A percentile compares a stretch with the other conserved stretches of the same genome.
These are phyloP conservation scores for Paramecium pentaurelia DNA, from an alignment of 73 alveolate species.

Conservation along the genomic window DNA sequence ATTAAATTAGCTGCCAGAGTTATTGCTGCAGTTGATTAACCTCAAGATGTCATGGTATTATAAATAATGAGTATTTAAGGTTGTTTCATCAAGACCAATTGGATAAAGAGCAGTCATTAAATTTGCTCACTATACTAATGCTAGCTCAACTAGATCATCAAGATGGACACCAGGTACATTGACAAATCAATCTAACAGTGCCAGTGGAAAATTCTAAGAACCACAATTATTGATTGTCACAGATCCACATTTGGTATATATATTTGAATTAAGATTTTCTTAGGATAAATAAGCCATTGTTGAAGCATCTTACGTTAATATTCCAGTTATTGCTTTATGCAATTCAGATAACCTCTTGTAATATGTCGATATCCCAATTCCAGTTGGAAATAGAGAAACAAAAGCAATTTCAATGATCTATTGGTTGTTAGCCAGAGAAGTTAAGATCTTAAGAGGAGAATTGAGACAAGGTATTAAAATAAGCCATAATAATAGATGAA, in stretches of 20 bases:
- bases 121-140: slow-evolving; percentile 89
- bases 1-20: slow-evolving; percentile 91
- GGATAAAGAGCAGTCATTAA: slow-evolving; percentile 98
- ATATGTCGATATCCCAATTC: slow-evolving; percentile 96
- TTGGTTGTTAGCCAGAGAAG: slow-evolving; percentile 95
- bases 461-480: slow-evolving; percentile 7
- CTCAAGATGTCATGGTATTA: slow-evolving; percentile 77
- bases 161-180: slow-evolving; percentile 98
- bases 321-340: slow-evolving; percentile 93
- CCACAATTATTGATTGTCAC: slow-evolving; percentile 94
- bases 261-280: not conserved
- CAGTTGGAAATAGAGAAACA: slow-evolving; percentile 90
- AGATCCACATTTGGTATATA: slow-evolving; percentile 74
- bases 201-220: slow-evolving; percentile 81
- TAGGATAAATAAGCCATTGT: slow-evolving; percentile 89
- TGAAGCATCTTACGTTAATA: slow-evolving; percentile 91
- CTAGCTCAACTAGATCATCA: slow-evolving; percentile 83
- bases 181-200: slow-evolving; percentile 70
- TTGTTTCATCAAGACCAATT: slow-evolving; percentile 77
- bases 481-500: slow-evolving; percentile 9
- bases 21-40: slow-evolving; percentile 86
- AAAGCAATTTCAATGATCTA: slow-evolving; percentile 89
- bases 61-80: slow-evolving; percentile 4
- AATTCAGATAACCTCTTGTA: slow-evolving; percentile 87
- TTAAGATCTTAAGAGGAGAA: slow-evolving; percentile 85